Evolutionary conservation across 2,329 filamentous ascomycete species (phyloP), one percentile per base, ranked within the genome.

Genomic region (Penicillium nordicum): DNA sequence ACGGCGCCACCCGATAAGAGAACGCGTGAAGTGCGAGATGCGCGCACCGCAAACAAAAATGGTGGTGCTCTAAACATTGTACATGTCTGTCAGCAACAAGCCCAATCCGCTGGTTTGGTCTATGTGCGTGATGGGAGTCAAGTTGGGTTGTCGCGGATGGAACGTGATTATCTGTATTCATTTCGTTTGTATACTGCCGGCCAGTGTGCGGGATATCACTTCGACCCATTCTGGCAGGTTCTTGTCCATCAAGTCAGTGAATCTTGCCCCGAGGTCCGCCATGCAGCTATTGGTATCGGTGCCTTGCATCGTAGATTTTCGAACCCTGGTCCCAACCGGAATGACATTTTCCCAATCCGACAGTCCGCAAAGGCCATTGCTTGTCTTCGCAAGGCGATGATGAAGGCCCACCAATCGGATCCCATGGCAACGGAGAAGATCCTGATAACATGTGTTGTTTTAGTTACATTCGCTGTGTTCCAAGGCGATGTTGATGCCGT

Each of bases 171-270:
- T 36, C 18, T 55, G 25, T 37, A 37, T 25, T 50, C 32, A 10
- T 55, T 55, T 18, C 53, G 53, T n/a, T 50, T 38, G 6, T 42
- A 43, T 14, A 55, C 53, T 18, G 30, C 53, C 16, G 5, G 12
- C 5, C 46, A 55, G 27, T 55, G 53, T n/a, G 46, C 46, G 11
- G 53, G 53, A 14, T 50, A 50, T 32, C 25, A 32, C 23, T 37
- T 25, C 38, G 53, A 55, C 30, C 53, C 45, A 25, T 55, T 55
- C 4, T 55, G 53, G 53, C 46, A 55, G n/a, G 16, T 50, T 0
- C 53, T 55, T 16, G 53, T 55, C 4, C 53, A 55, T 30, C 53
- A 55, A 38, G 53, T 42, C 14, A 27, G 30, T 25, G 53, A 50
- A 44, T 37, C 21, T 30, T 43, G 41, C 18, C 53, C 53, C 1